Evolutionary conservation across 1,284 basidiomycete genomes (phyloP).

Genomic region (Apiotrichum akiyoshidainum): DNA sequence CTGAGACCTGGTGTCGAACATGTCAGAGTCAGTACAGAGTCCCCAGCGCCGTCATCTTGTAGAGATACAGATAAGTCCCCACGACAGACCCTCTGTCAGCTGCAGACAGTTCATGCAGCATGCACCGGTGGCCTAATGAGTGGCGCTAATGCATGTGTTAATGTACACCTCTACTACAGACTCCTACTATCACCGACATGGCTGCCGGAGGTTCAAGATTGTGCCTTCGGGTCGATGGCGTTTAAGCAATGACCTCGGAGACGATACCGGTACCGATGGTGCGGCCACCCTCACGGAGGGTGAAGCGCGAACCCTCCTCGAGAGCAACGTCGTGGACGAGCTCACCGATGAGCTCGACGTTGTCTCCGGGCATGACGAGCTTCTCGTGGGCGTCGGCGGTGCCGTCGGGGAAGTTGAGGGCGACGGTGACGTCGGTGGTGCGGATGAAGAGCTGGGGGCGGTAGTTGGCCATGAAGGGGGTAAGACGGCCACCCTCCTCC

Average conservation of each 20-base stretch:
- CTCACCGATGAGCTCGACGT: conserved; percentile 86
- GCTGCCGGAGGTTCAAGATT: no score
- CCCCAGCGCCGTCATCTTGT: no score
- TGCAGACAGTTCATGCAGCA: no score
- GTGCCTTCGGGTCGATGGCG: not conserved
- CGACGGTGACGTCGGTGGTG: conserved; percentile 88
- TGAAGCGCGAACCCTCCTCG: conserved; percentile 92
- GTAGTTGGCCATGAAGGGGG: conserved; percentile 96
- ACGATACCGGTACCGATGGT: conserved; percentile 69
- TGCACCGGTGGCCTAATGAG: conserved; percentile 4
- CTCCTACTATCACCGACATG: not conserved
- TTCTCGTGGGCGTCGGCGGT: conserved; percentile 65
- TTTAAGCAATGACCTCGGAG: conserved; percentile 6
- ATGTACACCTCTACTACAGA: conserved; percentile 10
- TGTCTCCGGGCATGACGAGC: conserved; percentile 98
- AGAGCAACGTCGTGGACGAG: conserved; percentile 86
- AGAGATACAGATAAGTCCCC: no score
- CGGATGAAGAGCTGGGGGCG: conserved; percentile 94
- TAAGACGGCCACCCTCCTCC: conserved; percentile 97
- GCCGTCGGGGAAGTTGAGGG: conserved; percentile 81
- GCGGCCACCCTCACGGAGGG: conserved; percentile 93
- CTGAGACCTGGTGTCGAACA: no score
- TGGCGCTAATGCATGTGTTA: conserved; percentile 13
- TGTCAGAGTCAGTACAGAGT: no score
- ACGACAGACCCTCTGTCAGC: no score